Conservation (phyloP, 345 rosid genomes). For the Ceriops tagal region DNA sequence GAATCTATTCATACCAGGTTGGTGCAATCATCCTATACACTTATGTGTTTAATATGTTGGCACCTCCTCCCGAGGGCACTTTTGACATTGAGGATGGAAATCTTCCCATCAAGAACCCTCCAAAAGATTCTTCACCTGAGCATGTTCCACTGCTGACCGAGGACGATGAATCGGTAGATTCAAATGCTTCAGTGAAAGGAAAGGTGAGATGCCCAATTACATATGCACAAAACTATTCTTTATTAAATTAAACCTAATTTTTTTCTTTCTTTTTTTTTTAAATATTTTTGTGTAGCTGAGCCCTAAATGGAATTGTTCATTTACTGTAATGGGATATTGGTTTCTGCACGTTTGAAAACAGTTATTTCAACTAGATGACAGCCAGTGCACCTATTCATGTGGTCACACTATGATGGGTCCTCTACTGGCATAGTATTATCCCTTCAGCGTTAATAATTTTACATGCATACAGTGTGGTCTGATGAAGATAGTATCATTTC, state of each 20-base stretch:
- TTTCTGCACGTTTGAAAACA: no score
- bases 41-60: constrained; percentile 84
- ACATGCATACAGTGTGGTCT: not conserved
- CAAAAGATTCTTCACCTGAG: constrained; percentile 45
- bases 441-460: not conserved
- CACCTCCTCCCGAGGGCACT: constrained; percentile 94
- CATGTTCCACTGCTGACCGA: constrained; percentile 61
- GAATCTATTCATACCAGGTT: constrained; percentile 53
- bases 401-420: not conserved
- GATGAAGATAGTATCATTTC: not conserved
- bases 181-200: constrained; percentile 39
- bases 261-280: no score
- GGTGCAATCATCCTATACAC: constrained; percentile 97
- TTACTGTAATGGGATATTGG: no score
- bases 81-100: constrained; percentile 50
- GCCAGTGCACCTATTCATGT: no score
- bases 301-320: no score
- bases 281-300: not conserved
- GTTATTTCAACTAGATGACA: no score
- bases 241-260: no score
- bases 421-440: not conserved
- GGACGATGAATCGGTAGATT: constrained; percentile 30
- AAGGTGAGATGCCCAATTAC: constrained; percentile 39
- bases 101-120: constrained; percentile 57
- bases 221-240: no score